Conservation (phyloP, 352 stramenopile genomes). For the Globisporangium orthogonon region DNA sequence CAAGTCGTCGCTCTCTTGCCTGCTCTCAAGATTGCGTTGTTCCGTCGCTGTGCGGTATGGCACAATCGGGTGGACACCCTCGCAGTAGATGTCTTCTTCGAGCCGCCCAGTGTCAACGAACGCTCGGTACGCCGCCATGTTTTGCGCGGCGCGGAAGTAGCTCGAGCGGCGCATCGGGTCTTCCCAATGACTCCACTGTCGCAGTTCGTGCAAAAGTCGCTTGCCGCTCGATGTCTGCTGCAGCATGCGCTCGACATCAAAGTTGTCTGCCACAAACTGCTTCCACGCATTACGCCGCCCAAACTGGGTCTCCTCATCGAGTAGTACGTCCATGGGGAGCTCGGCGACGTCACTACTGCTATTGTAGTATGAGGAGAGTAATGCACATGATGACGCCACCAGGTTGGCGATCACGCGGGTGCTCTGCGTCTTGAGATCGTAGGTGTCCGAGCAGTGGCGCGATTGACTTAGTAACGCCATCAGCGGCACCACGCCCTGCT, state of each 20-base stretch:
- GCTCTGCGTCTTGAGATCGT: constrained; percentile 47
- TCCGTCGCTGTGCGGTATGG: constrained; percentile 8
- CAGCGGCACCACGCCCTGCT: constrained; percentile 54
- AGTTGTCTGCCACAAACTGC: constrained; percentile 31
- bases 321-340: background rate
- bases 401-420: constrained; percentile 76
- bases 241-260: constrained; percentile 51
- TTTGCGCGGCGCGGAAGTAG: constrained; percentile 62
- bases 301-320: background rate
- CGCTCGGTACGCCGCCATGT: constrained; percentile 54
- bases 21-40: background rate
- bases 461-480: constrained; percentile 47
- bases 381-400: constrained; percentile 40
- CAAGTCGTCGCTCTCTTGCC: background rate
- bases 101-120: constrained; percentile 24
- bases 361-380: constrained; percentile 12
- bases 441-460: constrained; percentile 17
- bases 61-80: constrained; percentile 77
- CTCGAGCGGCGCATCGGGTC: constrained; percentile 76
- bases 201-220: constrained; percentile 30
- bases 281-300: constrained; percentile 14
- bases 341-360: background rate
- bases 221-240: constrained; percentile 34
- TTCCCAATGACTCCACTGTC: constrained; percentile 28
- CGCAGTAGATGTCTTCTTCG: constrained; percentile 50